These are phyloP conservation scores for Penicillium salamii DNA, from an alignment of 495 filamentous ascomycete species.

Conservation along the genomic window DNA sequence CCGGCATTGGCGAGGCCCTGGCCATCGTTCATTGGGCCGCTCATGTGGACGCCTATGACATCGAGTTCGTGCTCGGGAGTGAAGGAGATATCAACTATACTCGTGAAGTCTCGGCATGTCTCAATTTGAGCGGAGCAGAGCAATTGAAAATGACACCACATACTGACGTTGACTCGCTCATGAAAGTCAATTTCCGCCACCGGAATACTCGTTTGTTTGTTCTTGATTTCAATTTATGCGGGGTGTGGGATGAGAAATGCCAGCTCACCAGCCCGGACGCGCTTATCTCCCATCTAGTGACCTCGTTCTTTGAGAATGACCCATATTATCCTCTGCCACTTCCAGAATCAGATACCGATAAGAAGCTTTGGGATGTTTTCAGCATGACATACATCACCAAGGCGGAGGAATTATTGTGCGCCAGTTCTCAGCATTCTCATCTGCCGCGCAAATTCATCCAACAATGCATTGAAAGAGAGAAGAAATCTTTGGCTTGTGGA, in stretches of 20 bases:
- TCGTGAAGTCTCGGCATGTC: not conserved
- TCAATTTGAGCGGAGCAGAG: not conserved
- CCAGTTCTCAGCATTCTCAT: not conserved
- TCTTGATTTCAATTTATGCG: conserved; percentile 42
- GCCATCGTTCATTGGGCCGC: conserved; percentile 39
- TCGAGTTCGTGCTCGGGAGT: conserved; percentile 46
- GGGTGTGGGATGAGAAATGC: conserved; percentile 22
- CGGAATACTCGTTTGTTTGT: conserved; percentile 24
- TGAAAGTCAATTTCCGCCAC: not conserved
- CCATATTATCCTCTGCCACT: conserved; percentile 40
- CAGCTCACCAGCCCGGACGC: conserved; percentile 8
- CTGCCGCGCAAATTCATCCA: conserved; percentile 5
- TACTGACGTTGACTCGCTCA: not conserved
- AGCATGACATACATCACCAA: not conserved
- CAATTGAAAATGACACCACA: not conserved
- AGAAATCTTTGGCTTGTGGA: too few species aligned
- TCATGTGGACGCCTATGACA: conserved; percentile 37
- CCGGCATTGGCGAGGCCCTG: conserved; percentile 36
- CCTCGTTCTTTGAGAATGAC: conserved; percentile 37
- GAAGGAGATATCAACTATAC: not conserved
- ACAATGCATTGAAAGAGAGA: too few species aligned
- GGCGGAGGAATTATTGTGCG: not conserved
- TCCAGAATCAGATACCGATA: conserved; percentile 12
- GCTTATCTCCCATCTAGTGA: conserved; percentile 18
- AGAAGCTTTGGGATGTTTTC: conserved; percentile 34